Evolutionary conservation across 805 yeast genomes (phyloP).

Genomic region (Wickerhamomyces mucosus): DNA sequence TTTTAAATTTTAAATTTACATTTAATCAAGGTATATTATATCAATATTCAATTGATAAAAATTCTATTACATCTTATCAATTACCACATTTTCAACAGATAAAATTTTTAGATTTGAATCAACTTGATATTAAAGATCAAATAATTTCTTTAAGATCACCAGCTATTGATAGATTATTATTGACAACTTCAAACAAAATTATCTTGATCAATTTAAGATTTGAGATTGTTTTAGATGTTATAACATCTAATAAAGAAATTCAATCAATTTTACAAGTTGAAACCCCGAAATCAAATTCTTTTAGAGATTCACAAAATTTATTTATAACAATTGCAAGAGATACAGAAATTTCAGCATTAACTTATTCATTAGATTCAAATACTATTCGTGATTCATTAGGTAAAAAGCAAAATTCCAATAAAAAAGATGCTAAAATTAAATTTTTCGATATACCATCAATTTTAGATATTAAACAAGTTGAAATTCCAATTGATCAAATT

Average conservation of each 20-base stretch:
- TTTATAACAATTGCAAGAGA: slow-evolving; percentile 14
- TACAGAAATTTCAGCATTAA: slow-evolving; percentile 20
- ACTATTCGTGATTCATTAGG: slow-evolving; percentile 63
- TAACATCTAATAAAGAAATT: slow-evolving; percentile 10
- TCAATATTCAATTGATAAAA: slow-evolving; percentile 10
- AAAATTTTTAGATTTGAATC: slow-evolving; percentile 7
- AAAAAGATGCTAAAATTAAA: slow-evolving; percentile 9
- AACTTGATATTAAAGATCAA: slow-evolving; percentile 1
- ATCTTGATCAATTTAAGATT: slow-evolving; percentile 29
- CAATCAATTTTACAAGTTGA: slow-evolving; percentile 9
- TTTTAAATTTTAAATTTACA: slow-evolving; percentile 7
- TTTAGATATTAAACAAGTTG: slow-evolving; percentile 14
- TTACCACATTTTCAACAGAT: slow-evolving; percentile 16
- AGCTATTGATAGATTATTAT: slow-evolving; percentile 17
- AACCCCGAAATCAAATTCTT: slow-evolving; percentile 4
- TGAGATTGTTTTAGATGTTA: slow-evolving; percentile 15
- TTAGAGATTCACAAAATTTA: slow-evolving; percentile 5
- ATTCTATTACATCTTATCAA: slow-evolving; percentile 7
- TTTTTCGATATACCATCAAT: slow-evolving; percentile 18
- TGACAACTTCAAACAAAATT: slow-evolving; percentile 17
- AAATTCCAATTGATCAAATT: slow-evolving; percentile 14
- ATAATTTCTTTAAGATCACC: slow-evolving; percentile 16
- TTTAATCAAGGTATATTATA: slow-evolving; percentile 14
- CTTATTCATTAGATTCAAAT: slow-evolving; percentile 56
- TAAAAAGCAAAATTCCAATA: slow-evolving; percentile 28